Percentiles rank a stretch among this genome's conserved stretches.
These are phyloP conservation scores for Asterochloris erici DNA, from an alignment of 139 green algal species.

Conservation along the genomic window DNA sequence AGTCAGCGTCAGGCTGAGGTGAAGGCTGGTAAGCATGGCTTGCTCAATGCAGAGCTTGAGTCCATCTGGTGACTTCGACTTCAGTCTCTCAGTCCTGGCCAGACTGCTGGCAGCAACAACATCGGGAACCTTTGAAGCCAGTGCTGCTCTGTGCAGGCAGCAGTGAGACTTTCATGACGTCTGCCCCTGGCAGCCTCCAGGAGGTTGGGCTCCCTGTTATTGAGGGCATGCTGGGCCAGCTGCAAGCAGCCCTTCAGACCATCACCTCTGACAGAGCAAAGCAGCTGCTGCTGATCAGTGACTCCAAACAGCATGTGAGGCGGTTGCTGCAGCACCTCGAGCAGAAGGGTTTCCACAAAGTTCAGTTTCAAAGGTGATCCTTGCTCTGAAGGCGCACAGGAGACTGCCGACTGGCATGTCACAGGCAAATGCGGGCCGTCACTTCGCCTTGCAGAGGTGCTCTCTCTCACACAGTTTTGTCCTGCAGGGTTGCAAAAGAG, in stretches of 20 bases:
- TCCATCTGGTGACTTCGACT: too few relatives aligned
- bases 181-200: constrained; percentile 26
- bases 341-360: constrained; percentile 50
- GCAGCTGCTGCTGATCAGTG: constrained; percentile 50
- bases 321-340: constrained; percentile 34
- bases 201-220: constrained; percentile 26
- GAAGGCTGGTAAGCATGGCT: background rate
- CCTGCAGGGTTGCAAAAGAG: constrained; percentile 34
- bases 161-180: constrained; percentile 21
- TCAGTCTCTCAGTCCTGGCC: too few relatives aligned
- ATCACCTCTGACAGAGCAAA: constrained; percentile 33
- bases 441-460: too few relatives aligned
- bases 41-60: background rate
- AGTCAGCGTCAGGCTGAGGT: constrained; percentile 20
- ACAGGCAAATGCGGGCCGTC: too few relatives aligned
- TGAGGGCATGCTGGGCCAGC: constrained; percentile 20
- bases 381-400: too few relatives aligned
- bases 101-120: background rate
- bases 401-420: too few relatives aligned
- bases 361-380: constrained; percentile 30
- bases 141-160: background rate
- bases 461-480: background rate
- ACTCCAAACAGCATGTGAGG: constrained; percentile 40
- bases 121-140: background rate
- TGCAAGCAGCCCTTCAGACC: constrained; percentile 21